Conservation (phyloP, 768 basidiomycete genomes). For the Ramaria rubella region DNA sequence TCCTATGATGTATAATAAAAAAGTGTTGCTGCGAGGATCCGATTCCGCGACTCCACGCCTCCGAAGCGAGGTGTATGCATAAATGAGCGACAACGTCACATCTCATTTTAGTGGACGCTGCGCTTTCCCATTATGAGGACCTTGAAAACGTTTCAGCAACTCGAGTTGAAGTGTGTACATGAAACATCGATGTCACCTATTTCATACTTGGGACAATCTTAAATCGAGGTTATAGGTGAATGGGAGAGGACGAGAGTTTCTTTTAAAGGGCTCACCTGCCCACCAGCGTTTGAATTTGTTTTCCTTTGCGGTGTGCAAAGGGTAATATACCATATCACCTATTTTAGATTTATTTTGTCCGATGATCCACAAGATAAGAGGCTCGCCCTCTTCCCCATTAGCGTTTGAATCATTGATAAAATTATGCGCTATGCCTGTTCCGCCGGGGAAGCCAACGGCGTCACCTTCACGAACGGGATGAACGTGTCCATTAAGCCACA, state of each 20-base stretch:
- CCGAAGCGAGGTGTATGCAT: too few relatives aligned
- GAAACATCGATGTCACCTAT: slow-evolving; percentile 3
- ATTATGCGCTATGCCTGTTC: slow-evolving; percentile 16
- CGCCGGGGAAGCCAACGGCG: slow-evolving; percentile 15
- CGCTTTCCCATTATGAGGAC: too few relatives aligned
- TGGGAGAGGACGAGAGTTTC: neutral
- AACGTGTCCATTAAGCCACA: slow-evolving; percentile 17
- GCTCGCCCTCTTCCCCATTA: slow-evolving; percentile 11
- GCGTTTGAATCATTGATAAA: slow-evolving; percentile 20
- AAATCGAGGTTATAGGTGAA: neutral
- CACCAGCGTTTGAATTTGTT: slow-evolving; percentile 14
- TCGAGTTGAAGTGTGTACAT: too few relatives aligned
- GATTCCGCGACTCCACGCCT: too few relatives aligned
- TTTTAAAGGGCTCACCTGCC: slow-evolving; percentile 11
- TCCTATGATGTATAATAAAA: too few relatives aligned
- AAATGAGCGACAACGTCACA: too few relatives aligned
- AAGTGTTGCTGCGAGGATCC: too few relatives aligned
- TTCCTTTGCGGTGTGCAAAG: slow-evolving; percentile 8
- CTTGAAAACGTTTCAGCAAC: too few relatives aligned
- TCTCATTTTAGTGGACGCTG: too few relatives aligned
- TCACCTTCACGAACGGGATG: slow-evolving; percentile 13
- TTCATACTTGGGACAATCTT: neutral
- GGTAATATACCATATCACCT: slow-evolving; percentile 16
- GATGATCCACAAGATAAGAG: slow-evolving; percentile 16
- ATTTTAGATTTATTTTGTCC: slow-evolving; percentile 14